Evolutionary conservation across 228 moss, liverwort and hornwort species (phyloP).

Genomic region (Sphagnum magellanicum): DNA sequence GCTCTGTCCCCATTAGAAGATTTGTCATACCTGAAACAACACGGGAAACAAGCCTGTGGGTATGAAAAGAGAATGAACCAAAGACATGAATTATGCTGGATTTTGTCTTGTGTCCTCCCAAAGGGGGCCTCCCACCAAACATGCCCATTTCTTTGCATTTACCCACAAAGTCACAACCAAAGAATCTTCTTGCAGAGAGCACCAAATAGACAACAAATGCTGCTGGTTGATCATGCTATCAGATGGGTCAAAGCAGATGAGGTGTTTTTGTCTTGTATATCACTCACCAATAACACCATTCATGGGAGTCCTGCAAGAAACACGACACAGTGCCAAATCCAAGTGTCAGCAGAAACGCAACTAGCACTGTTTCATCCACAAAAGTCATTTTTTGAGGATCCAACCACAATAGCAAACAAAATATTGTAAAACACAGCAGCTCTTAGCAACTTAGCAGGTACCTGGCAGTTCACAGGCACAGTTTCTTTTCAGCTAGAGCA

Average conservation of each 20-base stretch:
- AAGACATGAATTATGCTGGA: no score
- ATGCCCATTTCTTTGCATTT: no score
- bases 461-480: neutral
- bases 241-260: no score
- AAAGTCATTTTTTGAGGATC: neutral
- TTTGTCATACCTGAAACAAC: neutral
- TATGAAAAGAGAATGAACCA: no score
- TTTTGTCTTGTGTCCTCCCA: no score
- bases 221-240: no score
- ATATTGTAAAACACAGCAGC: neutral
- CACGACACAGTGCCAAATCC: neutral
- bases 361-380: neutral
- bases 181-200: no score
- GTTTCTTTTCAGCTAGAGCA: neutral
- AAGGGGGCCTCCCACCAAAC: no score
- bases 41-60: neutral
- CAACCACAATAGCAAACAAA: neutral
- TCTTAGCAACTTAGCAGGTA: neutral
- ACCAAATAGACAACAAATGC: no score
- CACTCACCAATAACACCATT: constrained; percentile 42
- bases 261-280: no score
- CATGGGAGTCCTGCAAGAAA: constrained; percentile 45
- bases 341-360: no score
- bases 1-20: neutral
- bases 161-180: no score